phyloP scores from a whole-genome alignment of 1,284 basidiomycete species.

The Paramarasmius palmivorus region DNA sequence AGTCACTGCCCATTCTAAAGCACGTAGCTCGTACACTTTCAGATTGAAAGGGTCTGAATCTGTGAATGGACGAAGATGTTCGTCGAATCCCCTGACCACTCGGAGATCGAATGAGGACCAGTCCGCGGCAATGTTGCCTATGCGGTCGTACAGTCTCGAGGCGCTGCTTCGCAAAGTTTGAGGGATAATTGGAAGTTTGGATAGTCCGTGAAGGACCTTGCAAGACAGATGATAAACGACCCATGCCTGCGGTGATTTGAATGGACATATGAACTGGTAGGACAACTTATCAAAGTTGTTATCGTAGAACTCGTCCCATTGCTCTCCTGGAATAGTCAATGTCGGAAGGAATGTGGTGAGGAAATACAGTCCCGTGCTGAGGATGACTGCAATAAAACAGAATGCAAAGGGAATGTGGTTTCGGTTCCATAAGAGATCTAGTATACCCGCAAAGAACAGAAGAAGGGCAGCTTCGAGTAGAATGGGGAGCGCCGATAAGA shows the following conservation, averaged over 20 bases:
- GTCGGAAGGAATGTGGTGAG: not conserved
- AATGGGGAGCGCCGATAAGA: not conserved
- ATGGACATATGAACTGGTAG: not conserved
- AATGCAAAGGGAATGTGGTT: not conserved
- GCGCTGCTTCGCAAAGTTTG: no score
- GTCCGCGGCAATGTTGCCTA: no score
- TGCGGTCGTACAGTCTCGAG: not conserved
- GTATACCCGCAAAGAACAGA: slow-evolving; percentile 5
- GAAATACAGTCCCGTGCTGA: not conserved
- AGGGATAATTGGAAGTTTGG: not conserved
- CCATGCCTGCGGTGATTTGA: not conserved
- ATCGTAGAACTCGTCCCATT: not conserved
- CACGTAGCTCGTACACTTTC: not conserved
- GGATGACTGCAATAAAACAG: not conserved
- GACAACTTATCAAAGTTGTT: not conserved
- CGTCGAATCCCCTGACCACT: no score
- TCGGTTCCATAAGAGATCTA: slow-evolving; percentile 2
- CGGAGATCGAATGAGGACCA: no score
- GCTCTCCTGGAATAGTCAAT: not conserved
- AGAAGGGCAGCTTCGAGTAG: slow-evolving; percentile 3
- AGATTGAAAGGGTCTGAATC: not conserved
- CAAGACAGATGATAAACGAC: not conserved
- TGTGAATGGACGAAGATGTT: not conserved
- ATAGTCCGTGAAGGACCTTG: not conserved
- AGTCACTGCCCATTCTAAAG: not conserved